A percentile compares a stretch with the other conserved stretches of the same genome.
These are phyloP conservation scores for Paecilomyces sp. DNA, from an alignment of 2,329 filamentous ascomycete genomes.

Conservation along the genomic window DNA sequence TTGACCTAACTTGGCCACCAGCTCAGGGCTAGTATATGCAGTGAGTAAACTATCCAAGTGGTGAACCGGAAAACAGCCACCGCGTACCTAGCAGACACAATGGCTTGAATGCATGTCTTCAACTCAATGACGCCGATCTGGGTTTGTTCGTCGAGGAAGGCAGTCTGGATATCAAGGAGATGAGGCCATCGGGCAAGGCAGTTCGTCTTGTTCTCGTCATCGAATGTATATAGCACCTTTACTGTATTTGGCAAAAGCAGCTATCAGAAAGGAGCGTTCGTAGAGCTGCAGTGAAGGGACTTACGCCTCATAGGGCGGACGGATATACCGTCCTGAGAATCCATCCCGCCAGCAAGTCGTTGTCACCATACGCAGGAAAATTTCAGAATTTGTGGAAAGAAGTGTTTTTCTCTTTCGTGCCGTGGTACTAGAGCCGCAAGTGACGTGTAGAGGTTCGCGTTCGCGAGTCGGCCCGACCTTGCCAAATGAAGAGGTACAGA, in stretches of 20 bases:
- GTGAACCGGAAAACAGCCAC: conserved; percentile 3
- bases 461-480: conserved; percentile 12
- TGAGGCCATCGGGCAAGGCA: conserved; percentile 83
- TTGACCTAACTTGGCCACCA: conserved; percentile 62
- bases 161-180: conserved; percentile 69
- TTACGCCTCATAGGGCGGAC: conserved; percentile 62
- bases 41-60: conserved; percentile 1
- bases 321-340: conserved; percentile 47
- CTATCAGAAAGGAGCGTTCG: conserved; percentile 9
- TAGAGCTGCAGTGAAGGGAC: conserved; percentile 20
- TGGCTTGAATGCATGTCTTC: conserved; percentile 76
- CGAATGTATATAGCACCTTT: conserved; percentile 95
- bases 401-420: neutral
- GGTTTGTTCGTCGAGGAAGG: conserved; percentile 69
- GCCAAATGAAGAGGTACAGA: conserved; percentile 3
- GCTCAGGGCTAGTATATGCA: conserved; percentile 63
- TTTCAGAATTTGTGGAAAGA: neutral
- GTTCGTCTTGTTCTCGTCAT: conserved; percentile 78
- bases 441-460: conserved; percentile 1
- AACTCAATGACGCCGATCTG: conserved; percentile 85
- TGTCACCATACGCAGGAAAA: conserved; percentile 24
- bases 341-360: conserved; percentile 27
- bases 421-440: conserved; percentile 1
- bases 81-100: conserved; percentile 55
- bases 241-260: conserved; percentile 47